Base-by-base conservation (phyloP, 139 green algal species). In the Coelastrella sp. region DNA sequence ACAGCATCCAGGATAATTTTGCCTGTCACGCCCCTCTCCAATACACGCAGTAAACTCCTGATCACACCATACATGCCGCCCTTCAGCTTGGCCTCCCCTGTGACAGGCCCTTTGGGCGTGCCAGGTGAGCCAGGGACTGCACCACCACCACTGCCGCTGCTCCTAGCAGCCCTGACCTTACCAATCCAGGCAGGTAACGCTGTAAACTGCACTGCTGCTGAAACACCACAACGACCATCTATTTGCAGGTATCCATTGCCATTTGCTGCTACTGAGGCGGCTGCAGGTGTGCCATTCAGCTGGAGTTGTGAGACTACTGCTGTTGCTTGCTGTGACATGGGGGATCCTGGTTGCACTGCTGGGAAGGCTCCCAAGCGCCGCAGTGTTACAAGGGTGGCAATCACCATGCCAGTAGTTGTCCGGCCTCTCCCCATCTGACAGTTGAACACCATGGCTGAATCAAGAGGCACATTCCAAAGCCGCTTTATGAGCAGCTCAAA, bases 401-500 rank as follows among this genome's bases (percentile, higher is more conserved):
- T 99, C 85, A 98, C 93, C 95, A 98, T 99, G 88, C 85, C 86
- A 20, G 88, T 95, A 56, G 97, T 99, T 76, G 97, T 99, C 72
- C 97, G 93, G 10, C 97, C 97, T 7, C 97, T 94, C 8, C 97
- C 97, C 97, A 99, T 99, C 95, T 97, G 94, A 95, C 97, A 99
- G 94, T 99, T 99, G 95, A 99, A 99, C 35, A 99, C 92, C 25
- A 99, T 92, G 6, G 96, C 96, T 12, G 96, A 92, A 35, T 92
- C 92, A 5, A 83, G 49, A 0, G 93, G 94, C 27, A 93, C 90
- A 57, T 89, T 74, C 95, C 96, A 98, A 22, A 96, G 89, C 9
- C 96, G 91, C 60, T 90, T 75, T 24, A 97, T 93, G 61, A 97
- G 92, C 78, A 97, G 91, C 76, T 95, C 93, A 87, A 89, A 95